Percentiles rank a stretch among this genome's conserved stretches.
phyloP scores from a whole-genome alignment of 1,284 basidiomycete genomes.

The Trichosporon coremiiforme region DNA sequence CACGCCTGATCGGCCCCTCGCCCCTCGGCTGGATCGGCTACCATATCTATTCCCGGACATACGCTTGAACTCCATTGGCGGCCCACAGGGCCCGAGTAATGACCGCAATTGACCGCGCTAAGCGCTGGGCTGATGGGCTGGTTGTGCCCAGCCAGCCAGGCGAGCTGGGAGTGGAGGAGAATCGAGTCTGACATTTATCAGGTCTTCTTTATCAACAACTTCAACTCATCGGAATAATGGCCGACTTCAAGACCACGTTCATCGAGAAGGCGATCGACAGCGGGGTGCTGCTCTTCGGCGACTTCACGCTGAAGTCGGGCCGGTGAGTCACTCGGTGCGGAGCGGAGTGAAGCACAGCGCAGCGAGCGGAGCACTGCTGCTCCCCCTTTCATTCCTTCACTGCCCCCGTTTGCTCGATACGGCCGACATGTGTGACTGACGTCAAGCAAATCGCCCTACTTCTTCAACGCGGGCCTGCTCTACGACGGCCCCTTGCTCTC shows the following conservation, averaged over 20 bases:
- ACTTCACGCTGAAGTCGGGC: constrained; percentile 91
- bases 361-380: too few relatives aligned
- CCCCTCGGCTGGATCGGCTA: too few relatives aligned
- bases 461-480: constrained; percentile 91
- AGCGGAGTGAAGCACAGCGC: too few relatives aligned
- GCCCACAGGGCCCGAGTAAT: too few relatives aligned
- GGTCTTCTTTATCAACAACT: neutral
- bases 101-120: too few relatives aligned
- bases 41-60: too few relatives aligned
- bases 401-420: too few relatives aligned
- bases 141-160: too few relatives aligned
- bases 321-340: constrained; percentile 62
- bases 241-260: constrained; percentile 51
- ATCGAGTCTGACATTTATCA: neutral
- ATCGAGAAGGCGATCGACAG: constrained; percentile 56
- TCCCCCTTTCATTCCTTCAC: too few relatives aligned
- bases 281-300: constrained; percentile 75
- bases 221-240: constrained; percentile 22
- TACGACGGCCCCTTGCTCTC: constrained; percentile 81
- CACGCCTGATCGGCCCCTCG: too few relatives aligned
- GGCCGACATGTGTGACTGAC: neutral
- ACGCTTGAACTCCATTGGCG: too few relatives aligned
- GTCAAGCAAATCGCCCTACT: constrained; percentile 85
- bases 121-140: too few relatives aligned
- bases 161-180: neutral